Evolutionary conservation across 2,329 filamentous ascomycete genomes (phyloP).

Genomic region (Ophiostoma novo-ulmi): DNA sequence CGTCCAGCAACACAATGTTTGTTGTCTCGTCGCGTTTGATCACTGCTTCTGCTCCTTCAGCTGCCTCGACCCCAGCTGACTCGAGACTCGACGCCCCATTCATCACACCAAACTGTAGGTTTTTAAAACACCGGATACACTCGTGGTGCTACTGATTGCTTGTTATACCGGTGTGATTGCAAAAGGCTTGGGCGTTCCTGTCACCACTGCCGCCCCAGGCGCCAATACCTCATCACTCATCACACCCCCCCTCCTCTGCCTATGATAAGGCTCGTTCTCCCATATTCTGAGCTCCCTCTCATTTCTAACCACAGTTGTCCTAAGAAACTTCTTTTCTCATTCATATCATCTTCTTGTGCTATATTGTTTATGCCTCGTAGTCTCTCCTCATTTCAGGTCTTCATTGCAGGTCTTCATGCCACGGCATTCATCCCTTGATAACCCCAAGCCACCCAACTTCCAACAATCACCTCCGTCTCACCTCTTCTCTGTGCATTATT

Average conservation of each 20-base stretch:
- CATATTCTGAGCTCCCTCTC: background rate
- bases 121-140: background rate
- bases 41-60: background rate
- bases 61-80: background rate
- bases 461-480: conserved; percentile 1
- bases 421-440: background rate
- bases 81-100: background rate
- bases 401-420: too few species aligned
- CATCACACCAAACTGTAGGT: background rate
- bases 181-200: background rate
- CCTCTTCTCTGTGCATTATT: background rate
- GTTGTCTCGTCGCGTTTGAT: background rate
- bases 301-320: too few species aligned
- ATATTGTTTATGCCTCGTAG: background rate
- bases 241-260: background rate
- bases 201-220: background rate
- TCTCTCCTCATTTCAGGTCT: too few species aligned
- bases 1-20: background rate
- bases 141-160: background rate
- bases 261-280: background rate
- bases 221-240: background rate
- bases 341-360: background rate
- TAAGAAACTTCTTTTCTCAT: background rate
- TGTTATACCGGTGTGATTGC: background rate
- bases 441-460: background rate